Conservation (phyloP, 495 filamentous ascomycete genomes). For the Lasiosphaeria hispida region DNA sequence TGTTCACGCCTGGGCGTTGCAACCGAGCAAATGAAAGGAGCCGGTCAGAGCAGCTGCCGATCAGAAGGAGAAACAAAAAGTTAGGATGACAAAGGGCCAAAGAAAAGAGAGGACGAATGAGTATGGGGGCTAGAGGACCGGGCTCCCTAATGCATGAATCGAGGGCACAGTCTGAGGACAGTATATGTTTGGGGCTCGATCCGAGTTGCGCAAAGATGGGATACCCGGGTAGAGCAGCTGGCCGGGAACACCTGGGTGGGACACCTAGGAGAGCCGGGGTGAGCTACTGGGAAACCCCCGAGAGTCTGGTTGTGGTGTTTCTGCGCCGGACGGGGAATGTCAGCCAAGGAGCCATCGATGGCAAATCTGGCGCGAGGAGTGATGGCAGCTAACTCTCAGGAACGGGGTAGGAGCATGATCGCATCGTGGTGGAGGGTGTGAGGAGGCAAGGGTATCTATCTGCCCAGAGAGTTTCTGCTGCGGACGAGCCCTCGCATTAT, state of each 20-base stretch:
- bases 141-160: conserved; percentile 32
- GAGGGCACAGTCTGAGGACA: conserved; percentile 32
- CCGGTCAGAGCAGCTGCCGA: conserved; percentile 19
- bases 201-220: conserved; percentile 28
- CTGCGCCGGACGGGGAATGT: conserved; percentile 13
- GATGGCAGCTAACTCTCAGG: conserved; percentile 17
- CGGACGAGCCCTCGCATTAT: conserved; percentile 27
- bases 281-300: conserved; percentile 4
- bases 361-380: conserved; percentile 10
- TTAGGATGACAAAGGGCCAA: conserved; percentile 16
- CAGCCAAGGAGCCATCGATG: conserved; percentile 17
- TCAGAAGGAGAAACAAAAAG: conserved; percentile 20
- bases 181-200: conserved; percentile 30
- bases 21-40: conserved; percentile 17
- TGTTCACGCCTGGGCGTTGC: conserved; percentile 14
- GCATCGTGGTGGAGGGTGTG: conserved; percentile 10
- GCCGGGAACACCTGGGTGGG: conserved; percentile 19
- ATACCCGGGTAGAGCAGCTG: conserved; percentile 29
- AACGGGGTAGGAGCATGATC: conserved; percentile 23
- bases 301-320: not conserved
- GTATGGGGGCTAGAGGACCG: conserved; percentile 24
- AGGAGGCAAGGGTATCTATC: conserved; percentile 6
- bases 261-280: not conserved
- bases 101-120: conserved; percentile 18
- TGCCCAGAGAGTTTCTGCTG: conserved; percentile 24